A percentile compares a stretch with the other conserved stretches of the same genome.
These are phyloP conservation scores for Fusarium coffeatum DNA, from an alignment of 2,329 filamentous ascomycete genomes.

Conservation along the genomic window DNA sequence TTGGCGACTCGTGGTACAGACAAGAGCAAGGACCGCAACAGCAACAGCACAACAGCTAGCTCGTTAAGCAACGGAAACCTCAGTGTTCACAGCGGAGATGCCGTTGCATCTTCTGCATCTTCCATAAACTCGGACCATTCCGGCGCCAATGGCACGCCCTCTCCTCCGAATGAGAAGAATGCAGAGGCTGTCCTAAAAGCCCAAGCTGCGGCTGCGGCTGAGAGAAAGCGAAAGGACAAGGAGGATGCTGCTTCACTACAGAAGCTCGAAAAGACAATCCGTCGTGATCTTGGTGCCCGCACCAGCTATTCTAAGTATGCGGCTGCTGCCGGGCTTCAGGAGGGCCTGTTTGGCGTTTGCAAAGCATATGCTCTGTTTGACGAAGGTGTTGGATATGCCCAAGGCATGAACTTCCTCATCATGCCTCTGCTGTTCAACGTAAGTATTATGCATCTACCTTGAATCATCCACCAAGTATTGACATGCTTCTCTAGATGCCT, in stretches of 20 bases:
- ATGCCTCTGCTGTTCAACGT: conserved; percentile 97
- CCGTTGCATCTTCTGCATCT: conserved; percentile 80
- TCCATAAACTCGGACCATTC: conserved; percentile 85
- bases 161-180: conserved; percentile 71
- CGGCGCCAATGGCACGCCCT: conserved; percentile 64
- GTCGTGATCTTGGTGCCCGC: conserved; percentile 87
- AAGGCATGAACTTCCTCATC: conserved; percentile 98
- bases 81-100: conserved; percentile 71
- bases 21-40: conserved; percentile 75
- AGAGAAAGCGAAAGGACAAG: conserved; percentile 81
- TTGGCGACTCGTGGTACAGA: conserved; percentile 83
- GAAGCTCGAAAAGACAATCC: conserved; percentile 92
- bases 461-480: background rate
- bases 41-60: conserved; percentile 65
- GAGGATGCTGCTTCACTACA: conserved; percentile 78
- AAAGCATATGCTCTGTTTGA: conserved; percentile 98
- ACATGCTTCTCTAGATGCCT: conserved; percentile 73
- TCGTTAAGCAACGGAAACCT: conserved; percentile 65
- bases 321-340: conserved; percentile 88
- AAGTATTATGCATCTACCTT: conserved; percentile 50
- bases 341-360: conserved; percentile 93
- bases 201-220: conserved; percentile 71
- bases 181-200: conserved; percentile 73
- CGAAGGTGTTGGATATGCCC: conserved; percentile 93
- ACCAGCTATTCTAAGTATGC: conserved; percentile 98